Base-by-base conservation (phyloP, 495 filamentous ascomycete genomes). In the Penicillium goetzii region DNA sequence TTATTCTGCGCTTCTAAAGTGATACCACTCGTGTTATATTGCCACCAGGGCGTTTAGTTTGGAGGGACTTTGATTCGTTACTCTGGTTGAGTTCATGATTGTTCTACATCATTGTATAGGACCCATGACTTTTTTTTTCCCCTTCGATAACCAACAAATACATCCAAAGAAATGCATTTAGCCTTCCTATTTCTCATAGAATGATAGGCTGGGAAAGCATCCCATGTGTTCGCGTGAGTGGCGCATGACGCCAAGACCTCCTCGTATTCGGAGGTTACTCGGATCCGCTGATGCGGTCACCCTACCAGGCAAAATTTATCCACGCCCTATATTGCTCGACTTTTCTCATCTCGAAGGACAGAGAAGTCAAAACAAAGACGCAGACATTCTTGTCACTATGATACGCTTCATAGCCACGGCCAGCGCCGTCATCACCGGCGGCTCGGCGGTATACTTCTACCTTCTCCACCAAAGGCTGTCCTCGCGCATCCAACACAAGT, bases 371-470 rank as follows among this genome's bases (percentile, higher is more conserved):
- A n/a, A 2, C 30, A 53, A 60, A 49, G 4, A 55, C 17, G 0
- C 11, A 49, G 19, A 28, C 9, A 25, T n/a, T 12, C 58, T n/a
- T 19, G 17, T 32, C 47, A 65, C 34, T 2, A 71, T 69, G 66
- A 12, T 69, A 1, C 61, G 63, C 4, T 45, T 68, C 15, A 61
- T 70, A 23, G 2, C 68, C 1, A 66, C 70, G 12, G 60, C 62
- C 8, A 61, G 64, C 11, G 62, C 70, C 21, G 34, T 72, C 33
- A 56, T 70, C n/a, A 70, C 68, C 33, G 63, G 61, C 59, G 67
- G 67, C 26, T 68, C 67, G 2, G 67, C 45, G 6, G 14, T 70
- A 9, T 73, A 66, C 25, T 58, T 75, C 38, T 75, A 71, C 60
- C 58, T 71, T 12, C 59, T 66, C 56, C 72, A 76, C 59, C 56